Evolutionary conservation across 1,284 basidiomycete genomes (phyloP).

Genomic region (Pisolithus thermaeus): DNA sequence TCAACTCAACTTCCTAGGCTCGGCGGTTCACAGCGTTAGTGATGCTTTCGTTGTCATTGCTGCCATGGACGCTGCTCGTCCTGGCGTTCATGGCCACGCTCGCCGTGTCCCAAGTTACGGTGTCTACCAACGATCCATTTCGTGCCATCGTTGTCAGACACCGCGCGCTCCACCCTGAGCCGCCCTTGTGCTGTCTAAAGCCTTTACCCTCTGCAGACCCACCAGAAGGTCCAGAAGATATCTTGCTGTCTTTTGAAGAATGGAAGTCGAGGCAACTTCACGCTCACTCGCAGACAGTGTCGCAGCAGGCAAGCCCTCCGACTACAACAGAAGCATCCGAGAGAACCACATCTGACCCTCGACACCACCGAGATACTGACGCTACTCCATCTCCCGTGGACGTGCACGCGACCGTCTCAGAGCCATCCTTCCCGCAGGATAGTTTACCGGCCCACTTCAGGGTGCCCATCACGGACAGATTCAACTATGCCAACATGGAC

Average conservation of each 20-base stretch:
- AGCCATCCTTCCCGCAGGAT: conserved; percentile 13
- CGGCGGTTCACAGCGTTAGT: neutral
- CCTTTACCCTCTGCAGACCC: conserved; percentile 44
- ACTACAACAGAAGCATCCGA: conserved; percentile 27
- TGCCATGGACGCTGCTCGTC: conserved; percentile 28
- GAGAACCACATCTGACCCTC: conserved; percentile 7
- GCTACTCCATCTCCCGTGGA: conserved; percentile 1
- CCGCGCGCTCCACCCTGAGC: conserved; percentile 38
- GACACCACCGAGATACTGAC: conserved; percentile 3
- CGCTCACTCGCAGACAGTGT: conserved; percentile 4
- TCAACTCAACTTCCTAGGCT: neutral
- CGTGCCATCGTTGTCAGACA: conserved; percentile 44
- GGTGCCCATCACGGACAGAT: conserved; percentile 69
- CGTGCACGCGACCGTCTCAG: neutral
- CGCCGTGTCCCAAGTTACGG: conserved; percentile 24
- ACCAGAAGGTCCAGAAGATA: conserved; percentile 47
- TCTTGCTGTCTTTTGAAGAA: conserved; percentile 82
- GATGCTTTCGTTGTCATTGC: conserved; percentile 3
- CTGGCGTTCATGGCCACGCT: conserved; percentile 33
- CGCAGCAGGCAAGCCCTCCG: conserved; percentile 20
- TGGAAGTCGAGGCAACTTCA: conserved; percentile 72
- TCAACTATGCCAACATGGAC: conserved; percentile 92
- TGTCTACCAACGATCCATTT: conserved; percentile 55
- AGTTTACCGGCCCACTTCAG: conserved; percentile 53
- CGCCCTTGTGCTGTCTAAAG: conserved; percentile 62